These are phyloP conservation scores for Phytophthora citricola DNA, from an alignment of 352 stramenopile species.

Conservation along the genomic window DNA sequence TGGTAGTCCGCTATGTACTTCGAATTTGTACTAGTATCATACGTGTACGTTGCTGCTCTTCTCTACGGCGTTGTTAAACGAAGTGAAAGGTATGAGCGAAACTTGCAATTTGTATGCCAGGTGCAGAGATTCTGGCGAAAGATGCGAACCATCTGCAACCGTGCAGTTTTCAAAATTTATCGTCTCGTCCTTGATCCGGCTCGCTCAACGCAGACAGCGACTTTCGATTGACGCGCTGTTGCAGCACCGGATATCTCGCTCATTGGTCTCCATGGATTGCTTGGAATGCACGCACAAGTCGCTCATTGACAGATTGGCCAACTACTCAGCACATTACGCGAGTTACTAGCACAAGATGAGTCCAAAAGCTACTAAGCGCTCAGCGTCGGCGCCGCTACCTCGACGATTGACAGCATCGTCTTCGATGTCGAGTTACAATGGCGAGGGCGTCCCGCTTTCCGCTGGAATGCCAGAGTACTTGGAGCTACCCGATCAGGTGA, in stretches of 20 bases:
- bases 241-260: constrained; percentile 23
- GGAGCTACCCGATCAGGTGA: constrained; percentile 28
- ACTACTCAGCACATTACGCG: constrained; percentile 9
- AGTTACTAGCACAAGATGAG: constrained; percentile 20
- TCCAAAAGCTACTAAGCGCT: constrained; percentile 17
- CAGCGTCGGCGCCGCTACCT: constrained; percentile 9
- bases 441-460: constrained; percentile 4
- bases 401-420: constrained; percentile 18
- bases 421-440: constrained; percentile 30
- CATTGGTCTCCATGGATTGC: constrained; percentile 17
- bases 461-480: constrained; percentile 24
- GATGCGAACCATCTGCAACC: constrained; percentile 19
- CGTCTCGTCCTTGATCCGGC: constrained; percentile 15
- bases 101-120: not conserved
- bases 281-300: constrained; percentile 6
- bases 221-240: constrained; percentile 24
- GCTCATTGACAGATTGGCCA: constrained; percentile 32
- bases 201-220: constrained; percentile 6
- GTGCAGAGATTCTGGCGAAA: constrained; percentile 8
- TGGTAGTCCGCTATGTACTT: too few species aligned
- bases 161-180: constrained; percentile 13
- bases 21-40: too few species aligned
- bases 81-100: not conserved
- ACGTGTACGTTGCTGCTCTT: too few species aligned
- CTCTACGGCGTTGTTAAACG: too few species aligned